Base-by-base conservation (phyloP, 2,329 filamentous ascomycete species). In the Trichoderma sp. region DNA sequence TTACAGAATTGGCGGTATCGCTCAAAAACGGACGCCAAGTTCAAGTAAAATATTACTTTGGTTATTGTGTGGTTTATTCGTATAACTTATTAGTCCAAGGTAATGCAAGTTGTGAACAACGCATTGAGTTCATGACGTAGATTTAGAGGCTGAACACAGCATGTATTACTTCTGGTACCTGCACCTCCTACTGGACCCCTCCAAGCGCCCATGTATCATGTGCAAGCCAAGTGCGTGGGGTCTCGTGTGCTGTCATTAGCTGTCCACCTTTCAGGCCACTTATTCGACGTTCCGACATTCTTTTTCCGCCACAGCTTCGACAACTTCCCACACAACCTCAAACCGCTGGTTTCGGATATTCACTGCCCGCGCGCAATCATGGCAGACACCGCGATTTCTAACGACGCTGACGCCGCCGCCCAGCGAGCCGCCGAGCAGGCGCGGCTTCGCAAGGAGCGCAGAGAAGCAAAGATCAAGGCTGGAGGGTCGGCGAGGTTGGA, bases 401-500 rank as follows among this genome's bases (percentile, higher is more conserved):
- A 76, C 82, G 87, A 89, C 76, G 86, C 87, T 2, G 68, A 89
- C 75, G 71, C 60, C 18, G 88, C 87, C 2, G 86, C 88, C 16
- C 85, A 87, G 76, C 85, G 89, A 76, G 89, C 90, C 3, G 85
- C 88, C 31, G 90, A 93, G 78, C 92, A 94, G 84, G 92, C 92
- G 50, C 91, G 93, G 64, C 87, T 94, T 75, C 92, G 94, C 79
- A 94, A 95, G 83, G 93, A 95, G 83, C 91, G 93, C 53, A 90
- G 94, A 66, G 92, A 95, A 83, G 93, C 93, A 75, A 96, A 95
- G 87, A 91, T 95, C 84, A 90, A 89, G 80, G 91, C 92, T 67
- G 91, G 92, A 76, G 94, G 93, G 75, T 90, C 91, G 21, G 89
- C 91, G 53, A 87, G 94, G 76, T 85, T 97, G 77, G 92, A 93